Percentiles rank a stretch among this genome's conserved stretches.
Evolutionary conservation across 192 early-diverging fungal species (phyloP).

Genomic region (Coemansia sp.): DNA sequence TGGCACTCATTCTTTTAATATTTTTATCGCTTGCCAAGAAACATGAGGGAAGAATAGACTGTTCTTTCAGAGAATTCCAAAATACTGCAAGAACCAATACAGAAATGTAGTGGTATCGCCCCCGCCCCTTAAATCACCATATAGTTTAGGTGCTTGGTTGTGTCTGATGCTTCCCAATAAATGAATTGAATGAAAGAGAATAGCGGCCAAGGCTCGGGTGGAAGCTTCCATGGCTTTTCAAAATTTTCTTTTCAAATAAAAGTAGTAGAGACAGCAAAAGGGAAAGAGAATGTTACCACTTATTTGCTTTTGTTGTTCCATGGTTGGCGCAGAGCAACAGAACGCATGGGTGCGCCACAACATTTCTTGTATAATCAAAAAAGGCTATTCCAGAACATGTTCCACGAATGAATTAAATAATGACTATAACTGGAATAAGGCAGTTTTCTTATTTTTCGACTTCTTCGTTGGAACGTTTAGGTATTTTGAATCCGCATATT

Average conservation of each 20-base stretch:
- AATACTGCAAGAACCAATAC: not conserved
- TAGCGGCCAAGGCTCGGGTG: not conserved
- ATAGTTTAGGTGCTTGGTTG: no score
- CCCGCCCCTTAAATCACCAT: no score
- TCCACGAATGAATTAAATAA: not conserved
- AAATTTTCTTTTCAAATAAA: not conserved
- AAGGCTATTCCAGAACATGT: constrained; percentile 6
- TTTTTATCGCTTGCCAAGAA: not conserved
- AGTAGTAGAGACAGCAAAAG: not conserved
- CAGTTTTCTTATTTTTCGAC: not conserved
- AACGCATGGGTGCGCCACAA: constrained; percentile 6
- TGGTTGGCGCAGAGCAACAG: not conserved
- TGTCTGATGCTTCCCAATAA: not conserved
- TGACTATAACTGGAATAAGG: not conserved
- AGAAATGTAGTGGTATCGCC: not conserved
- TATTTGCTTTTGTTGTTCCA: no score
- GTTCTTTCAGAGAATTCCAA: constrained; percentile 3
- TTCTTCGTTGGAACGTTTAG: constrained; percentile 1
- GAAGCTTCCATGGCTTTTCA: not conserved
- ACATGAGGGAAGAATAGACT: not conserved
- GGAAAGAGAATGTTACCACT: no score
- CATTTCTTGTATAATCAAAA: not conserved
- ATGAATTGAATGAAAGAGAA: not conserved
- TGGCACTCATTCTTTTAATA: not conserved
- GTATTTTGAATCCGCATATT: not conserved